Conservation (phyloP, 495 filamentous ascomycete genomes). For the Oidiodendron maius region DNA sequence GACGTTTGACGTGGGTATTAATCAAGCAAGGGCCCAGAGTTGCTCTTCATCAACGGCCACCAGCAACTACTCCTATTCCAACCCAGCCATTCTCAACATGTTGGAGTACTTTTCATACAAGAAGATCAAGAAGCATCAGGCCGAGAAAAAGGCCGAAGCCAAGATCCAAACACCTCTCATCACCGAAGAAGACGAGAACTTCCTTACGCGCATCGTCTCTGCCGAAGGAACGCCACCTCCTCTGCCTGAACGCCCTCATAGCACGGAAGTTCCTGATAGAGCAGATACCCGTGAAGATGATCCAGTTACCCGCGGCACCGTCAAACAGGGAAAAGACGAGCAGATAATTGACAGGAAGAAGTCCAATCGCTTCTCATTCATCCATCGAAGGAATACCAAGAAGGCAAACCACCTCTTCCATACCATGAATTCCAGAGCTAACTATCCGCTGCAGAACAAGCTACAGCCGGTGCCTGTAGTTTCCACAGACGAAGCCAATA, state of each 20-base stretch:
- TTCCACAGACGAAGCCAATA: constrained; percentile 31
- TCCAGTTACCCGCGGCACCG: constrained; percentile 8
- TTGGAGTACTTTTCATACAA: constrained; percentile 44
- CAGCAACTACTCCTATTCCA: not conserved
- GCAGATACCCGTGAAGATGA: not conserved
- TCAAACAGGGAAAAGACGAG: constrained; percentile 12
- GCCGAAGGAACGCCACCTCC: constrained; percentile 22
- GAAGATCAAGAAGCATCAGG: constrained; percentile 43
- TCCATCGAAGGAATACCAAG: constrained; percentile 13
- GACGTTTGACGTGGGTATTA: no score
- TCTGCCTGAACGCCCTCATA: constrained; percentile 17
- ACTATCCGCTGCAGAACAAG: constrained; percentile 4
- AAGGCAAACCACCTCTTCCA: constrained; percentile 9
- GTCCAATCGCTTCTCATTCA: constrained; percentile 17
- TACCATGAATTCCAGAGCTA: not conserved
- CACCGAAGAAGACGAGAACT: constrained; percentile 22
- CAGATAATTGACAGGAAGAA: constrained; percentile 13
- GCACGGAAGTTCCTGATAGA: constrained; percentile 12
- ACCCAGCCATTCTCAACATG: constrained; percentile 13
- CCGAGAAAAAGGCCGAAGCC: constrained; percentile 27
- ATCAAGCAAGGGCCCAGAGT: no score
- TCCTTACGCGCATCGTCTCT: constrained; percentile 21
- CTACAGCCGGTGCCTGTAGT: constrained; percentile 2
- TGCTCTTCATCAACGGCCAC: no score
- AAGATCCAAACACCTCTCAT: constrained; percentile 19